phyloP scores from a whole-genome alignment of 805 yeast species.

The Diddensiella transvaalensis region DNA sequence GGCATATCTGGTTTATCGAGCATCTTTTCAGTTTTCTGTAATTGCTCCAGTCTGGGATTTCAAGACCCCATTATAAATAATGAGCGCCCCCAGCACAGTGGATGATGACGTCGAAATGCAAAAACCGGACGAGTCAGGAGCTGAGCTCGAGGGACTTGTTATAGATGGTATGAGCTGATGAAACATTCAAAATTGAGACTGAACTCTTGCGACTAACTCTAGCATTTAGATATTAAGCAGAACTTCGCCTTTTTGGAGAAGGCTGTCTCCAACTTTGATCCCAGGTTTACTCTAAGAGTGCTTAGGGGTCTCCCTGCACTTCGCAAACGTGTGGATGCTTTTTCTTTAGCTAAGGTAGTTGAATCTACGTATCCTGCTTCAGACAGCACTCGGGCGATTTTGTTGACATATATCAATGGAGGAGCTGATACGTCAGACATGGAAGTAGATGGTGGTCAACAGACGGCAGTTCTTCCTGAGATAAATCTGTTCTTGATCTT shows the following conservation, averaged over 20 bases:
- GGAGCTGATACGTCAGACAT: constrained; percentile 8
- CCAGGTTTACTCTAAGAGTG: constrained; percentile 81
- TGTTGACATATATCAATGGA: constrained; percentile 32
- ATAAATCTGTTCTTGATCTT: constrained; percentile 75
- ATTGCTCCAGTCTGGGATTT: too few species aligned
- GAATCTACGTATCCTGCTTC: constrained; percentile 51
- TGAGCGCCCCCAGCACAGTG: constrained; percentile 4
- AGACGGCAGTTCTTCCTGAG: constrained; percentile 60
- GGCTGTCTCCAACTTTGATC: constrained; percentile 72
- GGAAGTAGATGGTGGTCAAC: constrained; percentile 6
- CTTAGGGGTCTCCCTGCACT: constrained; percentile 77
- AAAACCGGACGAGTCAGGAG: constrained; percentile 4
- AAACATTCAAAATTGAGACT: too few species aligned
- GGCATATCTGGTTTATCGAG: too few species aligned
- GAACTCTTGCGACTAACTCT: too few species aligned
- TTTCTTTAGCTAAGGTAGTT: constrained; percentile 54
- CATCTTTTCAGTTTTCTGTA: too few species aligned
- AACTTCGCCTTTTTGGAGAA: constrained; percentile 49
- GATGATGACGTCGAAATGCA: constrained; percentile 19
- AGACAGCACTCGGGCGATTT: constrained; percentile 34
- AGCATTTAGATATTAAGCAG: constrained; percentile 33
- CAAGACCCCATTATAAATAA: too few species aligned
- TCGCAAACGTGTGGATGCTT: constrained; percentile 58
- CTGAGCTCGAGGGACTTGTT: constrained; percentile 12
- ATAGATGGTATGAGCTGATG: constrained; percentile 17